Conservation (phyloP, 2,329 filamentous ascomycete genomes). For the Periconia sp. region DNA sequence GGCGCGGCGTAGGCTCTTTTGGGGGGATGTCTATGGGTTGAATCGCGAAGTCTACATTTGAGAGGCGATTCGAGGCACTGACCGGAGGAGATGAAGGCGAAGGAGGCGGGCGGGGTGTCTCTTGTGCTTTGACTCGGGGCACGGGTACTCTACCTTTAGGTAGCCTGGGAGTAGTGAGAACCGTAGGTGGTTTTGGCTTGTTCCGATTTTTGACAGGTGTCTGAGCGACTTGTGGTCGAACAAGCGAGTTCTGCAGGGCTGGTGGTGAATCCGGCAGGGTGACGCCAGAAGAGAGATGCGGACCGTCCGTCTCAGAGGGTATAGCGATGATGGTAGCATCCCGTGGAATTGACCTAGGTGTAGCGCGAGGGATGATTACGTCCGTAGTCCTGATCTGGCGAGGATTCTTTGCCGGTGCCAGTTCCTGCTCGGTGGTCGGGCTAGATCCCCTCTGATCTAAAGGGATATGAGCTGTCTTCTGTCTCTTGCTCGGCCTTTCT, state of each 20-base stretch:
- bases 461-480: slow-evolving; percentile 31
- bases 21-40: slow-evolving; percentile 4
- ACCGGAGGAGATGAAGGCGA: slow-evolving; percentile 46
- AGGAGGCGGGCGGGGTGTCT: slow-evolving; percentile 30
- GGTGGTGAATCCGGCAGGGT: slow-evolving; percentile 31
- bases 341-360: slow-evolving; percentile 22
- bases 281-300: slow-evolving; percentile 29
- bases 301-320: slow-evolving; percentile 40
- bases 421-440: slow-evolving; percentile 15
- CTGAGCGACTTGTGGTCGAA: slow-evolving; percentile 1
- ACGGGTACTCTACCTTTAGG: slow-evolving; percentile 33
- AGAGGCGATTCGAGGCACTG: slow-evolving; percentile 44
- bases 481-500: slow-evolving; percentile 48
- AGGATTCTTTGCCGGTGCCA: slow-evolving; percentile 19
- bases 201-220: slow-evolving; percentile 8
- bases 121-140: slow-evolving; percentile 25
- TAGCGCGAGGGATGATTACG: slow-evolving; percentile 23
- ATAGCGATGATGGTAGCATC: slow-evolving; percentile 43
- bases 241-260: slow-evolving; percentile 1
- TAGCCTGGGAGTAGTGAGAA: slow-evolving; percentile 25
- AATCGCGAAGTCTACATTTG: slow-evolving; percentile 37
- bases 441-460: slow-evolving; percentile 21
- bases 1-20: slow-evolving; percentile 11
- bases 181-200: slow-evolving; percentile 5
- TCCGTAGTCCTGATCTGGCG: slow-evolving; percentile 31